A percentile compares a stretch with the other conserved stretches of the same genome.
These are phyloP conservation scores for Firmiana major DNA, from an alignment of 345 rosid species.

Conservation along the genomic window DNA sequence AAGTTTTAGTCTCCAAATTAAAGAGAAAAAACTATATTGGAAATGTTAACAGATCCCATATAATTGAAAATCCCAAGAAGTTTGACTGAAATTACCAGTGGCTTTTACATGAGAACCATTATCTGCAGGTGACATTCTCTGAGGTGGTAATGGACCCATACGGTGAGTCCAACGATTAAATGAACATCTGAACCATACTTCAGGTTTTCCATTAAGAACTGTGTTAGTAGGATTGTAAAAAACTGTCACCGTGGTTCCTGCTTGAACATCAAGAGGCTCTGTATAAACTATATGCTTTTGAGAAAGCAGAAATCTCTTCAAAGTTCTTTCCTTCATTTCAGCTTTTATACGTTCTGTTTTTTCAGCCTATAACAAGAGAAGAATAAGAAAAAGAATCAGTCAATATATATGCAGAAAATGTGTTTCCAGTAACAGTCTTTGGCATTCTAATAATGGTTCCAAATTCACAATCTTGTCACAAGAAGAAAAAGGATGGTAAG, in stretches of 20 bases:
- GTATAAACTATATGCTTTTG: constrained; percentile 81
- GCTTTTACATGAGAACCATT: constrained; percentile 55
- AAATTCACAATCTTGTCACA: constrained; percentile 3
- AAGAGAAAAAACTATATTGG: not conserved
- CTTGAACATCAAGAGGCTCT: constrained; percentile 77
- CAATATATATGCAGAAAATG: constrained; percentile 2
- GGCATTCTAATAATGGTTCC: constrained; percentile 4
- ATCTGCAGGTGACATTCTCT: constrained; percentile 64
- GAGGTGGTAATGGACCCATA: constrained; percentile 72
- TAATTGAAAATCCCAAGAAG: not conserved
- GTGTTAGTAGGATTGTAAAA: constrained; percentile 85
- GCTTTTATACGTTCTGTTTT: constrained; percentile 67
- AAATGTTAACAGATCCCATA: not conserved
- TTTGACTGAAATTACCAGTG: constrained; percentile 42
- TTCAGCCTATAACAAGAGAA: constrained; percentile 48
- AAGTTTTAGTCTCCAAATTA: not conserved
- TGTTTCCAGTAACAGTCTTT: not conserved
- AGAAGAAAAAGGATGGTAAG: not conserved
- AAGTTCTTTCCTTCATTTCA: constrained; percentile 61
- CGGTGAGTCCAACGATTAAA: constrained; percentile 93
- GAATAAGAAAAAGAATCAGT: constrained; percentile 3
- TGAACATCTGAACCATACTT: constrained; percentile 90
- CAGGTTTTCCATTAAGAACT: constrained; percentile 72
- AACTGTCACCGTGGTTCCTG: constrained; percentile 62
- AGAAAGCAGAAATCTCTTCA: constrained; percentile 74